Base-by-base conservation (phyloP, 768 basidiomycete species). In the Bullera alba region DNA sequence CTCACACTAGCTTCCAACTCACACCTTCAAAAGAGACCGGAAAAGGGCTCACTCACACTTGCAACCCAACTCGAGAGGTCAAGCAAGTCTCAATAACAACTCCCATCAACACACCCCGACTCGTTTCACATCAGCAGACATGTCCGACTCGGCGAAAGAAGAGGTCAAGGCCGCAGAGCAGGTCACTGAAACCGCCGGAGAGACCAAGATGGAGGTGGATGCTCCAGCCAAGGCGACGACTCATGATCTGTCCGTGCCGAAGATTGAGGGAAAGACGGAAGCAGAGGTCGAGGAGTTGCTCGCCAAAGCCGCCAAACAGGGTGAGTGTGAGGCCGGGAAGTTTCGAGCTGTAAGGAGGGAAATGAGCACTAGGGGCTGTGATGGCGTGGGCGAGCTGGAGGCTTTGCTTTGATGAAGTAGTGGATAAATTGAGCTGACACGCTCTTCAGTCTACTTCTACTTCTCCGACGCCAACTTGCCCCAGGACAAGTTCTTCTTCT, bases 391-490 rank as follows among this genome's bases (percentile, higher is more conserved):
- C n/a, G n/a, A n/a, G n/a, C n/a, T n/a, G n/a, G n/a, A n/a, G n/a
- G n/a, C 30, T 19, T 3, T 17, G 23, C 49, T 36, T 14, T 21
- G 14, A 19, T 28, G 32, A 27, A 4, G 6, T 42, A 23, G 8
- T 48, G 39, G 32, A 26, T 17, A 42, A n/a, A n/a, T n/a, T n/a
- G n/a, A n/a, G n/a, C n/a, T 44, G 35, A 29, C 34, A 15, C 36
- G 15, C n/a, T 15, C 29, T 42, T 10, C 53, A 95, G 92, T 93
- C 63, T 87, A 91, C 69, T 96, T 95, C 74, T 95, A 96, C 77
- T 91, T 97, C 74, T 86, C 86, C 45, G 90, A 93, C 73, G 80
- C 89, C n/a, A 95, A 96, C 74, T 80, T 97, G 46, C 92, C 92
- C 1, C 57, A 60, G 46, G 72, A 69, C 64, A 90, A 88, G 75